Evolutionary conservation across 306 rosid species (phyloP), one percentile per base, ranked within the genome.

Genomic region (Gastrolobium villosum): DNA sequence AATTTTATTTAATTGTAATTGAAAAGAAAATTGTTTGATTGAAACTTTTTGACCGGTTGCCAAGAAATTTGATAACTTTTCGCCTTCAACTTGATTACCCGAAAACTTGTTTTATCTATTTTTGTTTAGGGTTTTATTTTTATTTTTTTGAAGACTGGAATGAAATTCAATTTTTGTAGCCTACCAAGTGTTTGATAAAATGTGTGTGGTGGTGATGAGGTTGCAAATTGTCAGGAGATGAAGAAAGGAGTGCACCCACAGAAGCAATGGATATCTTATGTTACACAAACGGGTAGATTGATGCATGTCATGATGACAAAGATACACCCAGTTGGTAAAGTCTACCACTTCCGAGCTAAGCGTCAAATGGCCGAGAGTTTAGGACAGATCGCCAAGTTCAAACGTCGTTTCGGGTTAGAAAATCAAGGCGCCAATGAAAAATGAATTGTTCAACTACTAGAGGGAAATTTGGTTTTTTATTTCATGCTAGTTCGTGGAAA

Each of bases 181-280:
- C 39, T 45, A 11, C 75, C 40, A 84, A 36, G 52, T 84, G 85
- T 77, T 77, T 72, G 88, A 84, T 77, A 14, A 84, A 81, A 84
- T 77, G 84, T 54, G 41, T 53, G 75, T 39, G 41, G 2, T 13
- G 67, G 4, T 73, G 36, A 2, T 49, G 53, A 48, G 8, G 13
- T 81, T 68, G 75, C 45, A 63, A 67, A 43, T 79, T 75, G 35
- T 20, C 3, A 10, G 81, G 75, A 83, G 64, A 95, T 95, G 99
- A 95, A 84, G 94, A 95, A 95, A 85, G 99, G 98, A 6, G 2
- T 86, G 41, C 99, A 95, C 70, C 99, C 99, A 49, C 98, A 93
- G 89, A 89, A 86, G 97, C 98, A 95, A 70, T 95, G 97, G 97
- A 89, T 95, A 76, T 88, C 97, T 0, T 93, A 93, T 45, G 98